Evolutionary conservation across 2,329 filamentous ascomycete species (phyloP).

Genomic region (Colletotrichum magnum): DNA sequence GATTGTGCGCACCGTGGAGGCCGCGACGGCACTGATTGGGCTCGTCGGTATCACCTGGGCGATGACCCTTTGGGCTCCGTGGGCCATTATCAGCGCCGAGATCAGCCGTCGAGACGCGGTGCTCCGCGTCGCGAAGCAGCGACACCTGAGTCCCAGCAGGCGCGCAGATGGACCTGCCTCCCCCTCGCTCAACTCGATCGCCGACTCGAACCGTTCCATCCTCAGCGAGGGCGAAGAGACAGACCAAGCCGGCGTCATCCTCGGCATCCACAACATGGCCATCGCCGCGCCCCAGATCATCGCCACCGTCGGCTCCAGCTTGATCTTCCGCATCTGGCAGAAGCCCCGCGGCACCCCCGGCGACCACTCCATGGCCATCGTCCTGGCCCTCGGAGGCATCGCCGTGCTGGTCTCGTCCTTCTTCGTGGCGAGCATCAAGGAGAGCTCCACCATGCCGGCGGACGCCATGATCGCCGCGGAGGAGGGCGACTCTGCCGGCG

Average conservation of each 20-base stretch:
- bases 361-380: conserved; percentile 89
- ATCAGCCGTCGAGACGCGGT: conserved; percentile 84
- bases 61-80: conserved; percentile 93
- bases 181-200: conserved; percentile 30
- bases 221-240: conserved; percentile 68
- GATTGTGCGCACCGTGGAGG: conserved; percentile 78
- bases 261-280: conserved; percentile 96
- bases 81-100: conserved; percentile 94
- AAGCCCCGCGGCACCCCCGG: conserved; percentile 88
- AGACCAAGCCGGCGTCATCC: conserved; percentile 88
- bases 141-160: conserved; percentile 41
- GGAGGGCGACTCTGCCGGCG: conserved; percentile 52
- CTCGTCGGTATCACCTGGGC: conserved; percentile 94
- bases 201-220: conserved; percentile 31
- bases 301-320: conserved; percentile 85
- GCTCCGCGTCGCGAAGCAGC: conserved; percentile 56
- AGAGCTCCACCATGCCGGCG: conserved; percentile 63
- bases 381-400: conserved; percentile 85
- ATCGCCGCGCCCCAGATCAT: conserved; percentile 93
- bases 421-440: conserved; percentile 77
- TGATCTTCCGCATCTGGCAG: conserved; percentile 88
- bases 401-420: conserved; percentile 84
- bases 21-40: conserved; percentile 83
- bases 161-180: conserved; percentile 25
- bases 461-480: conserved; percentile 59